Evolutionary conservation across 2,329 filamentous ascomycete genomes (phyloP).

Genomic region (Didymella exigua): DNA sequence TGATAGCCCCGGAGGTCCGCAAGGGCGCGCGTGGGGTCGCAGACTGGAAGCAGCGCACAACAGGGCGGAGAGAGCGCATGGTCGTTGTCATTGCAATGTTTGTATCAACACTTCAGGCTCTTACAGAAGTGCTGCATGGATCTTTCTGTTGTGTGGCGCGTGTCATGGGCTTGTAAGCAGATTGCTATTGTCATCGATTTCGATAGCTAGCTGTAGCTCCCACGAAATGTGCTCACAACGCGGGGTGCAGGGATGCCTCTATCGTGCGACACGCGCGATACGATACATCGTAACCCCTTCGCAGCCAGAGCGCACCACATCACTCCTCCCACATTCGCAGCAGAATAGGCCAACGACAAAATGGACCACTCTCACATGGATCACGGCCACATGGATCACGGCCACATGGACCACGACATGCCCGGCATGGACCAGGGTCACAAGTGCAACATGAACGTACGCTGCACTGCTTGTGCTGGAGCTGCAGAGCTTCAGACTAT

Average conservation of each 20-base stretch:
- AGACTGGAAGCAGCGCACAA: slow-evolving; percentile 22
- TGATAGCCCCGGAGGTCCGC: slow-evolving; percentile 21
- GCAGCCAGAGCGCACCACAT: not conserved
- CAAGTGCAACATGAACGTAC: slow-evolving; percentile 90
- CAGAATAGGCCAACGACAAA: slow-evolving; percentile 18
- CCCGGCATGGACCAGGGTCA: slow-evolving; percentile 52
- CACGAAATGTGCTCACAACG: slow-evolving; percentile 19
- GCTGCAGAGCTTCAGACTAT: not conserved
- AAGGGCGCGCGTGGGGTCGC: slow-evolving; percentile 7
- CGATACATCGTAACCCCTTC: slow-evolving; percentile 2
- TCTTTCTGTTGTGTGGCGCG: slow-evolving; percentile 1
- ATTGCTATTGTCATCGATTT: slow-evolving; percentile 7
- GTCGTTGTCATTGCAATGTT: slow-evolving; percentile 9
- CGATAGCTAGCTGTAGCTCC: slow-evolving; percentile 5
- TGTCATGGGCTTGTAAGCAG: slow-evolving; percentile 3
- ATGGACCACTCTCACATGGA: slow-evolving; percentile 57
- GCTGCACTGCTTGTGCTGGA: slow-evolving; percentile 35
- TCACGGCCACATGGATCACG: slow-evolving; percentile 65
- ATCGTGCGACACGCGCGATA: slow-evolving; percentile 26
- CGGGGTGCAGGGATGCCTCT: slow-evolving; percentile 24
- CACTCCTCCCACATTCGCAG: not conserved
- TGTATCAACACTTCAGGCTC: not conserved
- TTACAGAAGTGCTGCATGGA: not conserved
- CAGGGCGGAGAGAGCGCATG: slow-evolving; percentile 30
- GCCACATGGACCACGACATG: slow-evolving; percentile 63